Evolutionary conservation across 1,284 basidiomycete genomes (phyloP).

Genomic region (Cryptococcus jaspeensis): DNA sequence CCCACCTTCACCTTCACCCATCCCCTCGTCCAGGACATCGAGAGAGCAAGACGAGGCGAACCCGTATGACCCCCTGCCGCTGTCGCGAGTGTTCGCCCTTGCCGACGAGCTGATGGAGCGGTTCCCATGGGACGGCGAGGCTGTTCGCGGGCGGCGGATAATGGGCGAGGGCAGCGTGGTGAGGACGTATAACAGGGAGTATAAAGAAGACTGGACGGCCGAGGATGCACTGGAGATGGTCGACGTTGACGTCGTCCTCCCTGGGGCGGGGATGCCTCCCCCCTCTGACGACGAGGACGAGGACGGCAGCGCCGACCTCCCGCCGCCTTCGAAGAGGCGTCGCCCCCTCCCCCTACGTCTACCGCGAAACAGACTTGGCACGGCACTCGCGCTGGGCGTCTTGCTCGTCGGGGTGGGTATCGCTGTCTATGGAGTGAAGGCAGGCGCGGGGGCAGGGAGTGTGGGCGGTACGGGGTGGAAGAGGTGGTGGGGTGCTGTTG

Average conservation of each 20-base stretch:
- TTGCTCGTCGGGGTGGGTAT: constrained; percentile 40
- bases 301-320: no score
- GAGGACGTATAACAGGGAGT: constrained; percentile 35
- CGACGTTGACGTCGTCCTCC: constrained; percentile 15
- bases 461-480: constrained; percentile 21
- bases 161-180: constrained; percentile 45
- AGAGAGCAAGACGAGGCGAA: constrained; percentile 26
- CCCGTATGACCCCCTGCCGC: constrained; percentile 40
- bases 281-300: constrained; percentile 18
- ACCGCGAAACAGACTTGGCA: constrained; percentile 25
- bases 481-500: constrained; percentile 35
- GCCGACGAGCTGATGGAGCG: constrained; percentile 39
- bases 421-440: constrained; percentile 31
- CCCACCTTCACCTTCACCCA: not conserved
- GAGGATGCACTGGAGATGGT: constrained; percentile 10
- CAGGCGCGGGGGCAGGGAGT: constrained; percentile 12
- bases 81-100: constrained; percentile 43
- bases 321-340: no score
- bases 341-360: constrained; percentile 9
- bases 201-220: constrained; percentile 3
- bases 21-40: not conserved
- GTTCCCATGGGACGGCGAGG: constrained; percentile 41
- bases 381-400: constrained; percentile 33
- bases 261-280: constrained; percentile 9
- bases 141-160: constrained; percentile 41